These are phyloP conservation scores for Tetrapisispora nanseiensis DNA, from an alignment of 805 yeast genomes.

Conservation along the genomic window DNA sequence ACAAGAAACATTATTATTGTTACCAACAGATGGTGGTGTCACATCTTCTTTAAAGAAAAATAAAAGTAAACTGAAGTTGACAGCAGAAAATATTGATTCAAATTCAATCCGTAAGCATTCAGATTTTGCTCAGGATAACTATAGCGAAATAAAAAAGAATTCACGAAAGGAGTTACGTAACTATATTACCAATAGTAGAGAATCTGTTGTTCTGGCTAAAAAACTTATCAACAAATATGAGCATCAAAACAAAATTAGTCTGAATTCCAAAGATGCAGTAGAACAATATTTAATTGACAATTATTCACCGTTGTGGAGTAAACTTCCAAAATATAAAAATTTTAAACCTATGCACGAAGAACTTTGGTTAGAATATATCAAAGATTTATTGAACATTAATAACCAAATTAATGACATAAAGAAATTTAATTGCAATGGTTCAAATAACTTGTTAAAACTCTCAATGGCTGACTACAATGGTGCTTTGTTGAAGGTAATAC, in stretches of 20 bases:
- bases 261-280: constrained; percentile 11
- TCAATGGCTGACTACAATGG: constrained; percentile 80
- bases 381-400: constrained; percentile 39
- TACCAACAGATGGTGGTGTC: constrained; percentile 31
- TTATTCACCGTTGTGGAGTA: constrained; percentile 11
- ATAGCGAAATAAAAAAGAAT: constrained; percentile 22
- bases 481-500: constrained; percentile 48
- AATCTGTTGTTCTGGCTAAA: constrained; percentile 17
- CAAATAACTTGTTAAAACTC: constrained; percentile 41
- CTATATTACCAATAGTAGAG: constrained; percentile 17
- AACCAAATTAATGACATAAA: constrained; percentile 7
- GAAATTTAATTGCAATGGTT: constrained; percentile 17
- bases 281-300: constrained; percentile 17
- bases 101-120: background rate
- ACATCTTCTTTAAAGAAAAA: constrained; percentile 16
- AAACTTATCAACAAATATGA: background rate
- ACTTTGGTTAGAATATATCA: constrained; percentile 69
- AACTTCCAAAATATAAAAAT: constrained; percentile 36
- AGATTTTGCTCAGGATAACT: constrained; percentile 13
- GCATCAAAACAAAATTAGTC: background rate
- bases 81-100: constrained; percentile 5
- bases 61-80: constrained; percentile 11
- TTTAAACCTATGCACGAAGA: constrained; percentile 42
- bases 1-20: constrained; percentile 22
- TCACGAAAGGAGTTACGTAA: constrained; percentile 26